Base-by-base conservation (phyloP, 1,284 basidiomycete genomes). In the Wallemia mellicola region DNA sequence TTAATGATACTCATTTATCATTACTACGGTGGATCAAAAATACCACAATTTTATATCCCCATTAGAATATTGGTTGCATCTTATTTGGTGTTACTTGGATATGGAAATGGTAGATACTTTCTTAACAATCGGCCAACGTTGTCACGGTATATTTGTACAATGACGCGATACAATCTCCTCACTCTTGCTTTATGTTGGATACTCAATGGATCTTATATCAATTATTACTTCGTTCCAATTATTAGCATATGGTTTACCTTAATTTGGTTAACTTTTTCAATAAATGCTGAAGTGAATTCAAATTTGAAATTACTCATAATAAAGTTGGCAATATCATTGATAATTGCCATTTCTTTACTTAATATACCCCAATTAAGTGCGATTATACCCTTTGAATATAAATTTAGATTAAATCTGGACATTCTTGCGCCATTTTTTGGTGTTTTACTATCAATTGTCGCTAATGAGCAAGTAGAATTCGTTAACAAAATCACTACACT, bases 1-100 rank as follows among this genome's bases (percentile, higher is more conserved):
- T 84, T 89, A 64, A 79, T 77, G 1, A 86, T 91, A 64, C 75
- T 91, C 26, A 80, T 89, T 64, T 91, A 91, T 67, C 86, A 91
- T 70, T 88, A 88, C 68, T 72, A 82, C 59, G 83, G 83, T 26
- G 87, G 82, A 22, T 88, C 85, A 32, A 84, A 84, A 69, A 76
- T 87, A 61, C 82, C 83, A 14, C 84, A 84, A 24, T 86, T 91
- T 62, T 91, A 89, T 71, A 89, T 89, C 67, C 82, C 83, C 22
- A 80, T 89, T 59, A 79, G 86, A 48, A 81, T 86, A 11, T 73
- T 89, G 38, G 87, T 91, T 24, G 85, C 87, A 22, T 76, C 83
- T 1, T 92, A 91, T 69, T 75, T 92, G 22, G 88, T 75, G 68
- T 75, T 75, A 73, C 73, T 71, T 58, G 74, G 74, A 3, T 91